These are phyloP conservation scores for Naganishia vaughanmartiniae DNA, from an alignment of 768 basidiomycete species.

Conservation along the genomic window DNA sequence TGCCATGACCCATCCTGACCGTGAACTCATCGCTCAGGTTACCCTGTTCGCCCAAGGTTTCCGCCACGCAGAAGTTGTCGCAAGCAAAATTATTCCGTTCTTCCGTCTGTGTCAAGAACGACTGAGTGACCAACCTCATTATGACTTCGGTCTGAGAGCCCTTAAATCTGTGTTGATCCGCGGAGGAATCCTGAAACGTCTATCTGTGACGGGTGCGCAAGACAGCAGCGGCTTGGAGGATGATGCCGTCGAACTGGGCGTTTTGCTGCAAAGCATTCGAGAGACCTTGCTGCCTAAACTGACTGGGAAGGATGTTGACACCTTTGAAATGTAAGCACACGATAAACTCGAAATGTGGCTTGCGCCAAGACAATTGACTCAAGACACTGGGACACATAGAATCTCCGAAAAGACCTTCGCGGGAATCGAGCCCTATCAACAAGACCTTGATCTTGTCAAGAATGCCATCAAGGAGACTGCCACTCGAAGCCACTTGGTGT, in stretches of 20 bases:
- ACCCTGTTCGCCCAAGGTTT: constrained; percentile 99
- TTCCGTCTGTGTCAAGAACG: constrained; percentile 99
- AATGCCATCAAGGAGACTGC: constrained; percentile 84
- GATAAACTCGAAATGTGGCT: neutral
- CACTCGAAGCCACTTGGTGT: constrained; percentile 74
- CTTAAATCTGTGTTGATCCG: constrained; percentile 93
- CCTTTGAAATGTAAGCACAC: neutral
- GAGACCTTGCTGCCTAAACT: constrained; percentile 98
- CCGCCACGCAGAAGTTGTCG: constrained; percentile 94
- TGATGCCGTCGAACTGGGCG: constrained; percentile 79
- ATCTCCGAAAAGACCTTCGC: constrained; percentile 96
- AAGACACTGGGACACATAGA: constrained; percentile 54
- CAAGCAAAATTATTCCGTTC: constrained; percentile 97
- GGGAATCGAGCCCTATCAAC: constrained; percentile 83
- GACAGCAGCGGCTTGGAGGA: constrained; percentile 51
- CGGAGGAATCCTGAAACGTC: constrained; percentile 92
- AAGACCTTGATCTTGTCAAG: constrained; percentile 80
- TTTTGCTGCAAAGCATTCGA: constrained; percentile 94
- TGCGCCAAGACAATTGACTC: neutral
- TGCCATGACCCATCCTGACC: constrained; percentile 98
- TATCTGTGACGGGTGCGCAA: constrained; percentile 55
- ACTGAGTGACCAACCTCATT: constrained; percentile 93
- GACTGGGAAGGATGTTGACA: constrained; percentile 83
- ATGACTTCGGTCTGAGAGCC: constrained; percentile 97
- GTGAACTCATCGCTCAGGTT: constrained; percentile 97